phyloP scores from a whole-genome alignment of 805 yeast genomes.

The Yarrowia sp. region DNA sequence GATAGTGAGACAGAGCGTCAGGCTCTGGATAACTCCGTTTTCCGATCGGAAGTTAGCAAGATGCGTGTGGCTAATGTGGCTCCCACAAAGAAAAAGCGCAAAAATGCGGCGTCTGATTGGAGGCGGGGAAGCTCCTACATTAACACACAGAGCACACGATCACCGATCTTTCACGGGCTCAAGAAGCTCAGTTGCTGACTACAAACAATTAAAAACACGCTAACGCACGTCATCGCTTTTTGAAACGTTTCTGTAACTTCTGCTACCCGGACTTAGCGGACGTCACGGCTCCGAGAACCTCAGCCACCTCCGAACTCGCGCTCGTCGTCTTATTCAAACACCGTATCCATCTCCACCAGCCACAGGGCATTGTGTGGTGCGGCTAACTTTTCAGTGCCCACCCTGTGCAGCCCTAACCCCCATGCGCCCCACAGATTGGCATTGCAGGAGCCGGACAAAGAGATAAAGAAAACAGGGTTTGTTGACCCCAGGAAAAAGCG shows the following conservation, averaged over 20 bases:
- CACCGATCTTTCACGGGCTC: no score
- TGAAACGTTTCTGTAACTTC: background rate
- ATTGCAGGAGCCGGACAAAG: conserved; percentile 12
- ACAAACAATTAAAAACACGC: no score
- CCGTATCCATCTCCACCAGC: background rate
- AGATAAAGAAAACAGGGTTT: conserved; percentile 18
- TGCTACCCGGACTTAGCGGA: background rate
- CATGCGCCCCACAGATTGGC: conserved; percentile 24
- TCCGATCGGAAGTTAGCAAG: background rate
- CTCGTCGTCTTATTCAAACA: no score
- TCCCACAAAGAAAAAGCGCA: background rate
- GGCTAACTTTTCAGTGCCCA: background rate
- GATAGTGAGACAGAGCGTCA: no score
- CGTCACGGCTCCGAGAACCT: background rate
- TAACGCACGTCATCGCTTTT: background rate
- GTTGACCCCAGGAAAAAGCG: conserved; percentile 26
- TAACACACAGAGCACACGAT: no score
- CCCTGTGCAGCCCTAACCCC: background rate
- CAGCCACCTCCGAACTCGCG: background rate
- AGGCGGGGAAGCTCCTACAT: no score
- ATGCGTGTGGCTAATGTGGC: background rate
- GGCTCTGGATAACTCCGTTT: background rate
- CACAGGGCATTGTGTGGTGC: conserved; percentile 1
- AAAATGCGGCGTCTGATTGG: background rate
- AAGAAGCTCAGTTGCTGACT: no score